Base-by-base conservation (phyloP, 768 basidiomycete species). In the Rhodotorula taiwanensis region DNA sequence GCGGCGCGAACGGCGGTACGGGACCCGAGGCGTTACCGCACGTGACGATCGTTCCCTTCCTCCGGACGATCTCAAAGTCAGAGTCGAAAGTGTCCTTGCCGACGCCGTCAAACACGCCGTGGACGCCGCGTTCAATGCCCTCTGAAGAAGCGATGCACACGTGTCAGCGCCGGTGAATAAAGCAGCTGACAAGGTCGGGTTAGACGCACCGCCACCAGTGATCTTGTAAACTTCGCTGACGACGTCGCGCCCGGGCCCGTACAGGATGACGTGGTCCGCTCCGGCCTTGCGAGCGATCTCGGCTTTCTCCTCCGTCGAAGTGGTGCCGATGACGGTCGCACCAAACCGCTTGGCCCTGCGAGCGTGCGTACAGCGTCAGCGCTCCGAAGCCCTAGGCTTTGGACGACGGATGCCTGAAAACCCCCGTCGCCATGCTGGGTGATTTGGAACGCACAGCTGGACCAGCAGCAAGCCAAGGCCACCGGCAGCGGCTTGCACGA, bases 71-170 rank as follows among this genome's bases (percentile, higher is more conserved):
- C n/a, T 65, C 64, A 45, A 67, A 68, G 59, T 72, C 64, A 23
- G 60, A 33, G 3, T 79, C 87, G 61, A 76, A 93, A 82, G 92
- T 97, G 74, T 90, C 88, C 78, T 88, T 93, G 3, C 94, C 94
- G n/a, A 99, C 90, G 33, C 94, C 94, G 72, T 99, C 94, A 72
- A 86, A 94, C 28, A 90, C 82, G 21, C 83, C 93, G 66, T 94
- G 82, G 8, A 91, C 76, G 31, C 77, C 77, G 25, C 64, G 62
- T 23, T 75, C 66, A 18, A 75, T 76, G 4, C 71, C 74, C 14
- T 75, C 74, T 52, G n/a, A 41, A 10, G 18, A 18, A 41, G 18
- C 39, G 39, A 41, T 41, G 10, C 39, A 41, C n/a, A n/a, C n/a
- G n/a, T n/a, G n/a, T n/a, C n/a, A n/a, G n/a, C n/a, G n/a, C 11